phyloP scores from a whole-genome alignment of 257 asterid genomes.

The Ligustrum vulgare region DNA sequence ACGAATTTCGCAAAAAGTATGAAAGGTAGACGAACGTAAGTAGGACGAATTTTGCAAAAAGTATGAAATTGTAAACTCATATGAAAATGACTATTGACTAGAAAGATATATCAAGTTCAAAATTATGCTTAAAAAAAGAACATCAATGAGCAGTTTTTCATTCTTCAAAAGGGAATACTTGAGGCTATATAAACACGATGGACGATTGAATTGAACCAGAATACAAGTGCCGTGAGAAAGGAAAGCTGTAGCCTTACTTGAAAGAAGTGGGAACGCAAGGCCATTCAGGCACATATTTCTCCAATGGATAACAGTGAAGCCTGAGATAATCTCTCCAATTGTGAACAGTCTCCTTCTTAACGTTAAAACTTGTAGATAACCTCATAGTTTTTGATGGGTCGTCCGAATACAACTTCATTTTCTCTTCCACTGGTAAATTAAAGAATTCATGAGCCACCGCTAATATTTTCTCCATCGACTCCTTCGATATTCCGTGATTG shows the following conservation, averaged over 20 bases:
- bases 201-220: background rate
- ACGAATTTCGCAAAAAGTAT: no score
- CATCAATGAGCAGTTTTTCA: no score
- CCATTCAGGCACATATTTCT: slow-evolving; percentile 34
- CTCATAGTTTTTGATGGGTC: slow-evolving; percentile 34
- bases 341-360: slow-evolving; percentile 24
- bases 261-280: slow-evolving; percentile 28
- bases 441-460: slow-evolving; percentile 28
- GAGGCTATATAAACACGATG: no score
- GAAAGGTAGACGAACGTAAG: no score
- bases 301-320: slow-evolving; percentile 37
- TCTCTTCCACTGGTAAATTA: slow-evolving; percentile 30
- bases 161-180: background rate
- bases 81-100: background rate
- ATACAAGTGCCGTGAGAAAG: background rate
- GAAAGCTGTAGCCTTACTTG: slow-evolving; percentile 19
- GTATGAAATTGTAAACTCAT: no score
- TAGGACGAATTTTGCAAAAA: no score
- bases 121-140: background rate
- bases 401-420: slow-evolving; percentile 36
- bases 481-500: slow-evolving; percentile 30
- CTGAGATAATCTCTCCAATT: slow-evolving; percentile 21
- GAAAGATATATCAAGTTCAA: background rate
- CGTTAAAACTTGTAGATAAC: slow-evolving; percentile 30
- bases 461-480: slow-evolving; percentile 18